Evolutionary conservation across 176 grass and related monocot genomes (phyloP).

Genomic region (Rhynchospora tenuis): DNA sequence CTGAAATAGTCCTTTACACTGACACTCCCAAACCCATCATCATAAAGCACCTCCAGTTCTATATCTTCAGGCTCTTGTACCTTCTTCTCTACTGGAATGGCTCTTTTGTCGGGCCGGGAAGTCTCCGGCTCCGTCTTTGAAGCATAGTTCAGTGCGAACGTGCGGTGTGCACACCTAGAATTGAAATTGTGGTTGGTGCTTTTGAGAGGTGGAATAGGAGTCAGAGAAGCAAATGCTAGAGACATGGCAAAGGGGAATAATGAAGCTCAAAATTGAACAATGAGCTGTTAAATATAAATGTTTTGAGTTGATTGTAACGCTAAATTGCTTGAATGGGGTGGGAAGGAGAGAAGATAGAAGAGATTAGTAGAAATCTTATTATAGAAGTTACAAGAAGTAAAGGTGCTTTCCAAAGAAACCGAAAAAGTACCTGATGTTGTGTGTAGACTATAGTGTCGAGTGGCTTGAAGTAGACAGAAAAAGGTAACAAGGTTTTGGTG

Average conservation of each 20-base stretch:
- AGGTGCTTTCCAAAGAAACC: background rate
- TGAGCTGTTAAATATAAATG: background rate
- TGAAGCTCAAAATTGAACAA: background rate
- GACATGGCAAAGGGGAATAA: constrained; percentile 21
- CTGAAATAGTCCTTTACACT: constrained; percentile 79
- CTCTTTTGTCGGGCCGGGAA: background rate
- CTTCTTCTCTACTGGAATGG: constrained; percentile 8
- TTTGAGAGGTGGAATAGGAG: constrained; percentile 7
- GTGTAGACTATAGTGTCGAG: too few species aligned
- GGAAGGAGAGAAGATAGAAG: background rate
- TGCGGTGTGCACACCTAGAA: background rate
- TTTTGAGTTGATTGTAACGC: background rate
- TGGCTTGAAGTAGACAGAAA: too few species aligned
- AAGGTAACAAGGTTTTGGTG: background rate
- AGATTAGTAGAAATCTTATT: background rate
- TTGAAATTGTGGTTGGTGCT: background rate
- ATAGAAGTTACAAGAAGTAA: background rate
- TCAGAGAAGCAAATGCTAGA: constrained; percentile 4
- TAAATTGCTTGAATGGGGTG: background rate
- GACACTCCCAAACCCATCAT: constrained; percentile 68
- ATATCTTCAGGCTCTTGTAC: background rate
- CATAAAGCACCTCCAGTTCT: constrained; percentile 46
- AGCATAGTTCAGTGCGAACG: constrained; percentile 3
- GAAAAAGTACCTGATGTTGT: background rate
- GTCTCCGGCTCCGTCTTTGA: background rate